Evolutionary conservation across 2,329 filamentous ascomycete species (phyloP).

Genomic region (Cephalotrichum gorgonifer): DNA sequence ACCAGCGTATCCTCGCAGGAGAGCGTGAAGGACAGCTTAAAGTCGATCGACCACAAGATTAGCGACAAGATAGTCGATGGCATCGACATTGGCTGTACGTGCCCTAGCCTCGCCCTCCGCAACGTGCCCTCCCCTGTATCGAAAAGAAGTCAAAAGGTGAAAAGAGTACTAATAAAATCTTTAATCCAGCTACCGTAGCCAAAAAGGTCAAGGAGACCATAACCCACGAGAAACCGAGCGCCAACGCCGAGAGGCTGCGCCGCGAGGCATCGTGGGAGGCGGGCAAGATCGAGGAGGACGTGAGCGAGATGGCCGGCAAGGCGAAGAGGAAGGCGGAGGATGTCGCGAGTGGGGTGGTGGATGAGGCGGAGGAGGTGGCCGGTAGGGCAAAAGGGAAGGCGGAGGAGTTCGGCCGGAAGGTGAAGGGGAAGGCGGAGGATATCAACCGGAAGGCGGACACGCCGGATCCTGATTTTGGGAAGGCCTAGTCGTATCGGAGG

Average conservation of each 20-base stretch:
- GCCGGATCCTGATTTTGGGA: no score
- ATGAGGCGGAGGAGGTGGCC: conserved; percentile 30
- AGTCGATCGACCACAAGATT: conserved; percentile 48
- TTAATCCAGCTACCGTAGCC: conserved; percentile 14
- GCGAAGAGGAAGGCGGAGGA: conserved; percentile 21
- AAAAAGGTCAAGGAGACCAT: conserved; percentile 38
- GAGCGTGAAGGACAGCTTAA: conserved; percentile 47
- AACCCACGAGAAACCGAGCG: conserved; percentile 21
- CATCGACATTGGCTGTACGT: conserved; percentile 47
- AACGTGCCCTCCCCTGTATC: background rate
- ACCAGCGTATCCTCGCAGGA: conserved; percentile 34
- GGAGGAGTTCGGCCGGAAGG: conserved; percentile 26
- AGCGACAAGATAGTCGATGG: conserved; percentile 52
- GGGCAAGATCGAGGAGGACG: conserved; percentile 19
- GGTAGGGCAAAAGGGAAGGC: conserved; percentile 31
- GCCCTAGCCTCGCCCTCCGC: background rate
- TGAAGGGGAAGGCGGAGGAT: conserved; percentile 29
- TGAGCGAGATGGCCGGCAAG: conserved; percentile 17
- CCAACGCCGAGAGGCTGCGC: conserved; percentile 20
- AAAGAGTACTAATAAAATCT: background rate
- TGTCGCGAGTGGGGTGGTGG: conserved; percentile 29
- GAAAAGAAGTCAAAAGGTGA: background rate
- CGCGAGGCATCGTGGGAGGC: conserved; percentile 24
- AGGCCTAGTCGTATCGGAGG: no score
- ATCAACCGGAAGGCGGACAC: conserved; percentile 31